phyloP scores from a whole-genome alignment of 163 green algal genomes.

The Volvox carteri region DNA sequence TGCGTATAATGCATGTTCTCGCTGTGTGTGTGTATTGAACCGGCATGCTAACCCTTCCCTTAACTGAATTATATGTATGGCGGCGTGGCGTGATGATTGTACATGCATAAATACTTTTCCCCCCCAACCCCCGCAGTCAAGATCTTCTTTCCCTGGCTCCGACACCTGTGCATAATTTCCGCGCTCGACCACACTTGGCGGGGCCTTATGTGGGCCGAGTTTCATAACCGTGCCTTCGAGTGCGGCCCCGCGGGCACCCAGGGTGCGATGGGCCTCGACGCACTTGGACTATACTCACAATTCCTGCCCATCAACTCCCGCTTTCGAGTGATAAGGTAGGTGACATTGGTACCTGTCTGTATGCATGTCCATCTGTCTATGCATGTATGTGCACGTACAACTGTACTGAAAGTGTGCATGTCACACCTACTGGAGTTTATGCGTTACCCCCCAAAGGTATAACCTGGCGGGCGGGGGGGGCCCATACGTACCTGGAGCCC shows the following conservation, averaged over 20 bases:
- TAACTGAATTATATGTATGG: too few relatives aligned
- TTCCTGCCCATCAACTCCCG: conserved; percentile 42
- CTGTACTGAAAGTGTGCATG: too few relatives aligned
- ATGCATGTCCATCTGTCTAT: neutral
- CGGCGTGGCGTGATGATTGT: too few relatives aligned
- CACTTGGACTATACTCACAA: conserved; percentile 40
- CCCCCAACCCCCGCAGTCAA: conserved; percentile 7
- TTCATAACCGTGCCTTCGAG: conserved; percentile 33
- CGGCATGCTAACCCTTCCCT: too few relatives aligned
- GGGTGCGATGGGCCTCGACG: conserved; percentile 32
- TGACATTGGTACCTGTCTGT: neutral
- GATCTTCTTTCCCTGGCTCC: conserved; percentile 48
- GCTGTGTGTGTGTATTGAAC: too few relatives aligned
- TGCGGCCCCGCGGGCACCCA: conserved; percentile 12
- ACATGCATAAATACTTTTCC: too few relatives aligned
- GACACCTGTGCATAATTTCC: conserved; percentile 56
- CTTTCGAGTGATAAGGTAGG: conserved; percentile 22
- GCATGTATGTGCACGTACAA: too few relatives aligned
- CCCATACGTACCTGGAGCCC: too few relatives aligned
- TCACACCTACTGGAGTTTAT: too few relatives aligned
- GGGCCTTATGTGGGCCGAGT: conserved; percentile 43
- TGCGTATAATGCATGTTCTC: too few relatives aligned
- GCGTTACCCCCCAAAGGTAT: too few relatives aligned
- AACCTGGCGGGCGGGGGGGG: too few relatives aligned
- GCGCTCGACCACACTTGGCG: conserved; percentile 64